A percentile compares a stretch with the other conserved stretches of the same genome.
Conservation (phyloP, 768 basidiomycete species). For the Hortiboletus flavorubellus region DNA sequence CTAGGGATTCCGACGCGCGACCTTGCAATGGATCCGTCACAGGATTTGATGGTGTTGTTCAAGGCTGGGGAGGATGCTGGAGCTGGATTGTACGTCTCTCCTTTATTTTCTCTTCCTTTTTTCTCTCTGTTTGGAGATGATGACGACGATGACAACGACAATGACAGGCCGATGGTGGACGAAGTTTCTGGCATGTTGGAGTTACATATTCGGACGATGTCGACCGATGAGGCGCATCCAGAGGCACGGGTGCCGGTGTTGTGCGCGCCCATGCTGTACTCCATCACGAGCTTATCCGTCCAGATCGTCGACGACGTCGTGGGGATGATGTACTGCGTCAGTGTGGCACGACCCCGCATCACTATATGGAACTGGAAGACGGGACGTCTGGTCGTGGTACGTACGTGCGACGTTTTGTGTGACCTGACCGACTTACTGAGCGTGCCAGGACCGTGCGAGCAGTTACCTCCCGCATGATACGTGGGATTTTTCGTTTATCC, state of each 20-base stretch:
- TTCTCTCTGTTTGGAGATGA: too few species aligned
- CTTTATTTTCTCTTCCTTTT: too few species aligned
- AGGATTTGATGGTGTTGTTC: constrained; percentile 53
- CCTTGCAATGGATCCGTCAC: constrained; percentile 64
- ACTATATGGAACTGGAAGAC: constrained; percentile 52
- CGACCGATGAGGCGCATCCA: constrained; percentile 41
- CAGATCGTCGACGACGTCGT: constrained; percentile 56
- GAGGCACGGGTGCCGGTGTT: constrained; percentile 33
- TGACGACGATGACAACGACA: background rate
- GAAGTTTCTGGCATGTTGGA: constrained; percentile 12
- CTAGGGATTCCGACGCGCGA: constrained; percentile 45
- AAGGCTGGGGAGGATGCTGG: constrained; percentile 18
- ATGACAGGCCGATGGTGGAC: background rate
- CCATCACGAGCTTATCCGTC: constrained; percentile 35
- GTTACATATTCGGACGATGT: constrained; percentile 47
- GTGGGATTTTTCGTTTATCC: constrained; percentile 48
- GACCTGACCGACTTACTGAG: background rate
- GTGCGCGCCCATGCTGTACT: constrained; percentile 22
- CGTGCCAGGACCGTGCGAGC: constrained; percentile 28
- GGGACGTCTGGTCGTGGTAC: constrained; percentile 40
- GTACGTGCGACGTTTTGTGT: constrained; percentile 13
- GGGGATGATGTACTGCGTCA: constrained; percentile 42
- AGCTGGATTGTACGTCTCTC: constrained; percentile 11
- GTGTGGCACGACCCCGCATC: constrained; percentile 24
- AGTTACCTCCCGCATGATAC: constrained; percentile 25